Conservation (phyloP, 1,139 yeast species). For the Lipomyces yarrowii region DNA sequence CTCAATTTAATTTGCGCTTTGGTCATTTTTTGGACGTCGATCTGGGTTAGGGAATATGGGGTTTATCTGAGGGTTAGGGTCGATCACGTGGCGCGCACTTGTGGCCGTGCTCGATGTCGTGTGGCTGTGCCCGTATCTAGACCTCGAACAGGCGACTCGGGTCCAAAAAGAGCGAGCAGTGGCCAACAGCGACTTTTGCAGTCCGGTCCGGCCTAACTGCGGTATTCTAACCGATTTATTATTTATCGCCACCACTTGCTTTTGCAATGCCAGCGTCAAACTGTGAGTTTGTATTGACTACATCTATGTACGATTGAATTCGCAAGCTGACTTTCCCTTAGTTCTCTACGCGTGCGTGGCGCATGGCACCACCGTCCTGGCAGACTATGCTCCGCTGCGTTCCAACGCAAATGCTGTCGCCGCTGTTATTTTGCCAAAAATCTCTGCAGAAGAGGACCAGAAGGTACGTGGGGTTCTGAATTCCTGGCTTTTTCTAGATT, state of each 20-base stretch:
- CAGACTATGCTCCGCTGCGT: conserved; percentile 28
- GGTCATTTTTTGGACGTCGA: too few relatives aligned
- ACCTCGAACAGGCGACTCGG: background rate
- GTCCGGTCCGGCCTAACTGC: too few relatives aligned
- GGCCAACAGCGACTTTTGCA: background rate
- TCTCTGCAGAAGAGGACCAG: conserved; percentile 37
- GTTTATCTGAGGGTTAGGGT: background rate
- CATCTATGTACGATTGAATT: background rate
- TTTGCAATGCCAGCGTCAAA: conserved; percentile 24
- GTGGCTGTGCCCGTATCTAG: background rate
- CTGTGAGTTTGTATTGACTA: conserved; percentile 6
- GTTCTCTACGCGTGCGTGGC: conserved; percentile 42
- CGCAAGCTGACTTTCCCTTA: conserved; percentile 17
- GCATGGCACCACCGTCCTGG: conserved; percentile 37
- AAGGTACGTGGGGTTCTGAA: conserved; percentile 27
- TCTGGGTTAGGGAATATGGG: too few relatives aligned
- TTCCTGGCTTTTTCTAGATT: background rate
- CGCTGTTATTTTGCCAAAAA: conserved; percentile 37
- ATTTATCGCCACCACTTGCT: background rate
- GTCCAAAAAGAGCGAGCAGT: background rate
- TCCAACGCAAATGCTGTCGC: conserved; percentile 33
- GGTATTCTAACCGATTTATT: too few relatives aligned
- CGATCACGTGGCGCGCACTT: background rate
- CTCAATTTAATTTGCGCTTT: too few relatives aligned
- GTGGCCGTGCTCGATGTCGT: background rate